Conservation (phyloP, 2,329 filamentous ascomycete genomes). For the Thielaviopsis euricoi region DNA sequence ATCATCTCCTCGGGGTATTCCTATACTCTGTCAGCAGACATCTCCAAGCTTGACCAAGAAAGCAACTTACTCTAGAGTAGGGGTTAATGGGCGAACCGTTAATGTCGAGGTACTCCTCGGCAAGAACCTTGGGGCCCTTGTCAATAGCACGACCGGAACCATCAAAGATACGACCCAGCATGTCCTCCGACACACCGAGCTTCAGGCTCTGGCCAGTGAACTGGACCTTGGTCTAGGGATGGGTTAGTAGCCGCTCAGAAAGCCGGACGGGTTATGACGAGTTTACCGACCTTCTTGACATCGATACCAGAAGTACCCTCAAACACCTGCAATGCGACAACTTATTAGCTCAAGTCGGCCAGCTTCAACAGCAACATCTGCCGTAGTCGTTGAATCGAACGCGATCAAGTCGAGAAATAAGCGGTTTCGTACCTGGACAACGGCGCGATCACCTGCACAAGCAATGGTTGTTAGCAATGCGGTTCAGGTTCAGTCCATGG, state of each 20-base stretch:
- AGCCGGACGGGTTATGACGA: not conserved
- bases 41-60: not conserved
- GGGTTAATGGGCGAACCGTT: constrained; percentile 98
- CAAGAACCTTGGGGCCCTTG: constrained; percentile 94
- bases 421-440: constrained; percentile 61
- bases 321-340: constrained; percentile 53
- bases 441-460: constrained; percentile 63
- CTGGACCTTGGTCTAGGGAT: constrained; percentile 71
- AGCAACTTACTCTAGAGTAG: constrained; percentile 63
- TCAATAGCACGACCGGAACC: constrained; percentile 96
- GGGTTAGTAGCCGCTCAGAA: constrained; percentile 15
- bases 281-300: constrained; percentile 73
- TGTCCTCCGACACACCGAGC: constrained; percentile 97
- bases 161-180: constrained; percentile 97
- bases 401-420: not conserved
- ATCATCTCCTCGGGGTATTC: constrained; percentile 99
- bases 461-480: constrained; percentile 3
- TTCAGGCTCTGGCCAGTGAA: constrained; percentile 96
- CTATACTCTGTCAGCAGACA: constrained; percentile 26
- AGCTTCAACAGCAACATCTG: not conserved
- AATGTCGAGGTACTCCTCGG: constrained; percentile 97
- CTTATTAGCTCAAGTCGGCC: not conserved
- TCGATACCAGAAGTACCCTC: constrained; percentile 95
- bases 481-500: constrained; percentile 15
- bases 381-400: constrained; percentile 8